Evolutionary conservation across 176 grass and related monocot genomes (phyloP).

Genomic region (Oryza meyeriana): DNA sequence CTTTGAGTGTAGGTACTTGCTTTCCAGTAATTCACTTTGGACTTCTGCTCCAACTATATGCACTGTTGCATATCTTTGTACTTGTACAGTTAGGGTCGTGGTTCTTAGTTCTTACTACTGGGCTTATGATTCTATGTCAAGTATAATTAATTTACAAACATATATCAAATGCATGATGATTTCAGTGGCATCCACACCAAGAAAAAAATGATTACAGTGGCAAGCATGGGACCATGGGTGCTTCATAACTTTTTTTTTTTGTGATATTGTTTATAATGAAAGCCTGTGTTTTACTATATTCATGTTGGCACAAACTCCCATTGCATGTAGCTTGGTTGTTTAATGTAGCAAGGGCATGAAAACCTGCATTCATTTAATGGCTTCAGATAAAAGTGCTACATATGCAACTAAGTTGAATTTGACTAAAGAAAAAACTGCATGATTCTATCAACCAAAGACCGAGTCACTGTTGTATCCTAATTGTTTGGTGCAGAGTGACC

Average conservation of each 20-base stretch:
- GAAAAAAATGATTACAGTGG: neutral
- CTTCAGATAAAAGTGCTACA: neutral
- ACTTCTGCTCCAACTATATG: neutral
- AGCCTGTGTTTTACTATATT: neutral
- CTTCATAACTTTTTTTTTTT: conserved; percentile 21
- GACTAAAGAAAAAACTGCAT: neutral
- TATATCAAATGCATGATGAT: neutral
- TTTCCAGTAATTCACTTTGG: conserved; percentile 32
- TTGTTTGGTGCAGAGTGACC: neutral
- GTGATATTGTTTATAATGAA: neutral
- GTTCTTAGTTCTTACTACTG: neutral
- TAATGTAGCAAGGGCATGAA: conserved; percentile 6
- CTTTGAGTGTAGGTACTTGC: conserved; percentile 86
- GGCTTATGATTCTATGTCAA: conserved; percentile 15
- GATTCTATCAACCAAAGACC: neutral
- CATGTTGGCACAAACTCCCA: neutral
- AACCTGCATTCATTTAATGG: neutral
- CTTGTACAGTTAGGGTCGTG: neutral
- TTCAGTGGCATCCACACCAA: neutral
- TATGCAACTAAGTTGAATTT: neutral
- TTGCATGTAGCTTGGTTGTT: conserved; percentile 11
- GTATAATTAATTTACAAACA: neutral
- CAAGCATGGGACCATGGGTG: neutral
- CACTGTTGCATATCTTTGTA: neutral
- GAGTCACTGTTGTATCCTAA: neutral